Conservation (phyloP, 768 basidiomycete species). For the Hydnomerulius pinastri region DNA sequence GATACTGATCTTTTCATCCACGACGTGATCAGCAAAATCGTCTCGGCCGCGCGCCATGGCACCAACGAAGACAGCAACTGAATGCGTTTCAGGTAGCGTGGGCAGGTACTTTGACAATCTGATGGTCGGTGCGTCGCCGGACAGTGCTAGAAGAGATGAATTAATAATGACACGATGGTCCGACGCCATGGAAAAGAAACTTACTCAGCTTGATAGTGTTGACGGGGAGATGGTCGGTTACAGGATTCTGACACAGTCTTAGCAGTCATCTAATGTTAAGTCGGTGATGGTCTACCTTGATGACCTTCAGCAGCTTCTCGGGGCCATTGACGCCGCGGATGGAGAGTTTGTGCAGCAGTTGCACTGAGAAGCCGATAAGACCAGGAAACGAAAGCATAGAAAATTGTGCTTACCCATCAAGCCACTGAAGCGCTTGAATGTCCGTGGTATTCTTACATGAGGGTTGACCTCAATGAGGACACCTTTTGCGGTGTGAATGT, state of each 20-base stretch:
- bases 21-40: slow-evolving; percentile 93
- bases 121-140: slow-evolving; percentile 84
- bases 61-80: slow-evolving; percentile 93
- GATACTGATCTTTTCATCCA: slow-evolving; percentile 96
- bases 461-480: slow-evolving; percentile 99
- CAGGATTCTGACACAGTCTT: slow-evolving; percentile 68
- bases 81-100: slow-evolving; percentile 83
- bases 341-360: slow-evolving; percentile 93
- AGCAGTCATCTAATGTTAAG: slow-evolving; percentile 1
- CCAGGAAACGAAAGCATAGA: background rate
- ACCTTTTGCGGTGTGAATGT: slow-evolving; percentile 96
- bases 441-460: slow-evolving; percentile 94
- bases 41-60: slow-evolving; percentile 98
- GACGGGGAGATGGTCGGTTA: slow-evolving; percentile 89
- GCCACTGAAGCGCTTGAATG: slow-evolving; percentile 98
- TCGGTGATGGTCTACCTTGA: slow-evolving; percentile 63
- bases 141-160: slow-evolving; percentile 62
- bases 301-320: slow-evolving; percentile 95
- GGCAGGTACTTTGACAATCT: slow-evolving; percentile 83
- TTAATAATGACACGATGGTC: slow-evolving; percentile 4
- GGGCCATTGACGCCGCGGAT: slow-evolving; percentile 96
- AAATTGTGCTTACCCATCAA: slow-evolving; percentile 77
- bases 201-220: slow-evolving; percentile 95
- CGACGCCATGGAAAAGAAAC: slow-evolving; percentile 32
- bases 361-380: slow-evolving; percentile 55